Evolutionary conservation across 192 early-diverging fungal genomes (phyloP).

Genomic region (Backusella psychrophila): DNA sequence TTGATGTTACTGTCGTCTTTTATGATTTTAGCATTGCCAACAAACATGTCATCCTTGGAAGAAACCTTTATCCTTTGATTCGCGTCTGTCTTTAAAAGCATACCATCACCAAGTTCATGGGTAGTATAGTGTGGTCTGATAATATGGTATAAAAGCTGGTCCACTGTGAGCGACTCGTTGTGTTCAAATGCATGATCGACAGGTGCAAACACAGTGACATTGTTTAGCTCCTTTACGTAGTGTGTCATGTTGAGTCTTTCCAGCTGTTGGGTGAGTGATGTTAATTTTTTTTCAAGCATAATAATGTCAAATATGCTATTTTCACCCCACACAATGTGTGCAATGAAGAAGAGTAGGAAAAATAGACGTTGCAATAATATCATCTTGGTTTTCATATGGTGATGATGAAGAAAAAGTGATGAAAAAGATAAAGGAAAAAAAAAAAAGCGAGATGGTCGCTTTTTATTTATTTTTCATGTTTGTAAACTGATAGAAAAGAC

Average conservation of each 20-base stretch:
- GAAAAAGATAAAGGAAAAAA: neutral
- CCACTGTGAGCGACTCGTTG: neutral
- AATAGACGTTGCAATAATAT: neutral
- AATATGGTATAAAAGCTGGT: conserved; percentile 28
- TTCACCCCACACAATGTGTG: neutral
- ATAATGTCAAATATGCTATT: neutral
- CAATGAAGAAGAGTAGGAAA: neutral
- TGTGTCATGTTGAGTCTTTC: neutral
- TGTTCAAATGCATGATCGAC: conserved; percentile 36
- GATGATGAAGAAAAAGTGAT: neutral
- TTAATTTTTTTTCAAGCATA: neutral
- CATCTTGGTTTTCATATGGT: neutral
- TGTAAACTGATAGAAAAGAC: neutral
- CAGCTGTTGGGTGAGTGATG: neutral
- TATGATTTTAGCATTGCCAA: neutral
- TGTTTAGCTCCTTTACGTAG: neutral
- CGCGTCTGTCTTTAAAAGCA: conserved; percentile 8
- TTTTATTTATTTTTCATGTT: neutral
- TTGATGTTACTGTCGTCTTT: conserved; percentile 19
- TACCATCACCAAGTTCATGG: conserved; percentile 17
- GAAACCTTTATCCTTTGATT: neutral
- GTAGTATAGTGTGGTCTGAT: neutral
- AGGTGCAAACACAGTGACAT: conserved; percentile 46
- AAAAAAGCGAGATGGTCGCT: neutral
- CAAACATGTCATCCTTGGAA: neutral